phyloP scores from a whole-genome alignment of 2,329 filamentous ascomycete species.

The Fusarium austroafricanum region DNA sequence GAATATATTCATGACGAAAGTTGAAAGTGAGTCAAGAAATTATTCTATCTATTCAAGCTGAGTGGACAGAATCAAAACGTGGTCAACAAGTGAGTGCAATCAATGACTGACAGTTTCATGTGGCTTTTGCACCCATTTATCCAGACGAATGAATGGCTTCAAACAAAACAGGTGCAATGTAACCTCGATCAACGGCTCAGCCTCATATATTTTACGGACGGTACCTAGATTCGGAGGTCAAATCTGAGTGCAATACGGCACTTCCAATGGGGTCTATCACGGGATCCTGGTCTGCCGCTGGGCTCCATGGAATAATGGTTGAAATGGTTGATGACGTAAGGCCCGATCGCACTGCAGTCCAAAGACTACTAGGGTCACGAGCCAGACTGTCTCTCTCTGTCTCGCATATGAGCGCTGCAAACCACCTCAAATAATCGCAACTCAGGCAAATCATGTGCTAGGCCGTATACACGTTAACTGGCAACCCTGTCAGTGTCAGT shows the following conservation, averaged over 20 bases:
- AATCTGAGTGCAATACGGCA: not conserved
- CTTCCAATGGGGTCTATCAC: not conserved
- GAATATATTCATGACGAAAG: not conserved
- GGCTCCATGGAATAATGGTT: no score
- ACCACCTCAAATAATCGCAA: conserved; percentile 22
- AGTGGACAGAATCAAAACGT: no score
- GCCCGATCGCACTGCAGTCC: conserved; percentile 13
- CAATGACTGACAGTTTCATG: no score
- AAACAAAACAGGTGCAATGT: not conserved
- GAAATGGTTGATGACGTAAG: conserved; percentile 44
- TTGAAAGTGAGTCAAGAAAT: not conserved
- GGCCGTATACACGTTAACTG: conserved; percentile 36
- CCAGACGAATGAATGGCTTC: not conserved
- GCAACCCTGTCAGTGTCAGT: conserved; percentile 35
- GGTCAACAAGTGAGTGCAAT: no score
- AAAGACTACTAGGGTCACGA: conserved; percentile 37
- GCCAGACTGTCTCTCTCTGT: conserved; percentile 23
- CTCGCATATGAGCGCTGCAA: conserved; percentile 27
- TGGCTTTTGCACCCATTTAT: not conserved
- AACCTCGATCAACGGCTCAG: conserved; percentile 11
- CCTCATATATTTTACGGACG: not conserved
- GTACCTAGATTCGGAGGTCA: not conserved
- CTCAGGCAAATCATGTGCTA: conserved; percentile 42
- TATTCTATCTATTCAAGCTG: no score
- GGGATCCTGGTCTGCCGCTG: not conserved